Evolutionary conservation across 768 basidiomycete species (phyloP).

Genomic region (Xerocomellus intermedius): DNA sequence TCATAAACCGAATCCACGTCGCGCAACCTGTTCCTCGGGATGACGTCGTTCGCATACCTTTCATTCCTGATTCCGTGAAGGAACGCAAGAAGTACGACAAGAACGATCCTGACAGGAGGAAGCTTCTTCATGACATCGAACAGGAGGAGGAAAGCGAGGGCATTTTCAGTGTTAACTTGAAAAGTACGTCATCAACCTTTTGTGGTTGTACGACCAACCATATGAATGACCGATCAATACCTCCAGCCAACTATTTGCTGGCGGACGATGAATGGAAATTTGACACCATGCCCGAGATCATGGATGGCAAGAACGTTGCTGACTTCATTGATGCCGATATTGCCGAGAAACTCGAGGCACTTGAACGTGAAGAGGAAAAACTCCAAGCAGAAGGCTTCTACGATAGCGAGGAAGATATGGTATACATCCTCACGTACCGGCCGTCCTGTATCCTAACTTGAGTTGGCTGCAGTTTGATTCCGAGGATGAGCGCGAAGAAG

Average conservation of each 20-base stretch:
- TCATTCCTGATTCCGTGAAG: conserved; percentile 84
- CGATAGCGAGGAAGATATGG: conserved; percentile 84
- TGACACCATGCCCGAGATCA: conserved; percentile 97
- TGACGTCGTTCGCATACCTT: conserved; percentile 82
- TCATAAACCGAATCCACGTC: conserved; percentile 95
- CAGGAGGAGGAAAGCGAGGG: conserved; percentile 85
- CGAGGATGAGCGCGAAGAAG: conserved; percentile 81
- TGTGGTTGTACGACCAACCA: not conserved
- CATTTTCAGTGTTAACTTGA: conserved; percentile 87
- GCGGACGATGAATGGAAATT: conserved; percentile 91
- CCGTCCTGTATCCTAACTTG: not conserved
- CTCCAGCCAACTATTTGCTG: conserved; percentile 84
- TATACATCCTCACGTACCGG: conserved; percentile 33
- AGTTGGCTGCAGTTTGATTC: conserved; percentile 40
- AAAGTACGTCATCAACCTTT: conserved; percentile 51
- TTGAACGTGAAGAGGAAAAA: conserved; percentile 94
- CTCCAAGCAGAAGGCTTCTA: conserved; percentile 96
- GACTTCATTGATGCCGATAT: conserved; percentile 99
- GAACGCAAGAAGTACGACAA: conserved; percentile 81
- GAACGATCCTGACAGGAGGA: conserved; percentile 73
- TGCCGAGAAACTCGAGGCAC: conserved; percentile 91
- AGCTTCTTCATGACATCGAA: conserved; percentile 80
- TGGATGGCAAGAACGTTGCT: conserved; percentile 97
- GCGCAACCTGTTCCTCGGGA: conserved; percentile 89
- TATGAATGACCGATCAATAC: conserved; percentile 3